phyloP scores from a whole-genome alignment of 371 early-diverging fungal species.

The Haplosporangium sp. region DNA sequence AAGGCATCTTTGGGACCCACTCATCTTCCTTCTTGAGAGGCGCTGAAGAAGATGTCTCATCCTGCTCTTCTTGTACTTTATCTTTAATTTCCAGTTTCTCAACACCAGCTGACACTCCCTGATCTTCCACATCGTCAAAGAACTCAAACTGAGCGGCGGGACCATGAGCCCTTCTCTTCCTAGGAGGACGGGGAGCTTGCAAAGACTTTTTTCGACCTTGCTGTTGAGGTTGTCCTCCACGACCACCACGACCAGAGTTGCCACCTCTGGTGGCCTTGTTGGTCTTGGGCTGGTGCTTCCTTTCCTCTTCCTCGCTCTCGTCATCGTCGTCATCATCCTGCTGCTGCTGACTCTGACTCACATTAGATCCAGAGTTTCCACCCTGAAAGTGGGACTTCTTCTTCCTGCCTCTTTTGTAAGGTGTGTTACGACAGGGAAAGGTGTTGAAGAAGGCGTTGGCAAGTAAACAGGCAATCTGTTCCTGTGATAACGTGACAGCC shows the following conservation, averaged over 20 bases:
- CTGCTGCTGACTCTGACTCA: constrained; percentile 9
- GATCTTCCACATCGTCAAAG: constrained; percentile 5
- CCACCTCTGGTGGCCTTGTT: constrained; percentile 1
- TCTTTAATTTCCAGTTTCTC: constrained; percentile 16
- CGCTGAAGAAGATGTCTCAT: neutral
- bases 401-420: constrained; percentile 30
- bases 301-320: constrained; percentile 22
- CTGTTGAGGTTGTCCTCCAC: constrained; percentile 4
- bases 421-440: constrained; percentile 54
- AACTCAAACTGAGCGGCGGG: constrained; percentile 42
- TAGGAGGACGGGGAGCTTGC: constrained; percentile 17
- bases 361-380: constrained; percentile 7
- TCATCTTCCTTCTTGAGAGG: constrained; percentile 11
- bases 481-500: constrained; percentile 48
- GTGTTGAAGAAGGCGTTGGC: constrained; percentile 69
- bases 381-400: constrained; percentile 9
- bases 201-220: constrained; percentile 5
- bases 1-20: constrained; percentile 53
- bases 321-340: constrained; percentile 18
- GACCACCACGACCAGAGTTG: constrained; percentile 7
- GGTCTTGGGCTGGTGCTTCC: constrained; percentile 5
- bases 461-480: constrained; percentile 60
- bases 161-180: constrained; percentile 22
- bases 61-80: neutral
- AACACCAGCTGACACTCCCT: constrained; percentile 11